phyloP scores from a whole-genome alignment of 352 stramenopile genomes.

The Pythium volutum region DNA sequence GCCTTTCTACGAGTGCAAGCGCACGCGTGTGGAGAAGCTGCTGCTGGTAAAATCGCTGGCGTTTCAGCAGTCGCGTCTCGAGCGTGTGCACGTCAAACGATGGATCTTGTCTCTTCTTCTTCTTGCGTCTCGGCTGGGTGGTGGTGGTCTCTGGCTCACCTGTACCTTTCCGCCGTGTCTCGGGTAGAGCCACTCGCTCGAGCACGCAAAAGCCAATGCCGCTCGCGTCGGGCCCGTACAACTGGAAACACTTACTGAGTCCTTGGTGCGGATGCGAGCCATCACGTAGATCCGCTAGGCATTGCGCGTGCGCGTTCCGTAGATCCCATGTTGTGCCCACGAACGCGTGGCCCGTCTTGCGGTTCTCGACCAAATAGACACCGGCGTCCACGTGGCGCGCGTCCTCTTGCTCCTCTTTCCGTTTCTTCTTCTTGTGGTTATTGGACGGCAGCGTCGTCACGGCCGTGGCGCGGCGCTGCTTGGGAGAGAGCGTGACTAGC shows the following conservation, averaged over 20 bases:
- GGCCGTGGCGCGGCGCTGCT: constrained; percentile 5
- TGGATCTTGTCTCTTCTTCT: background rate
- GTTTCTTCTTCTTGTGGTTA: constrained; percentile 11
- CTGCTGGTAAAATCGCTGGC: constrained; percentile 36
- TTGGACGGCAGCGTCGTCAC: constrained; percentile 6
- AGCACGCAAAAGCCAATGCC: constrained; percentile 56
- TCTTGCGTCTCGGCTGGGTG: background rate
- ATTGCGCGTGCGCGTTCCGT: constrained; percentile 47
- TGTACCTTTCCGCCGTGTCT: background rate
- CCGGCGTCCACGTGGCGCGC: constrained; percentile 50
- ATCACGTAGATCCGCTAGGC: constrained; percentile 40
- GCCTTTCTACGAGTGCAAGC: constrained; percentile 34
- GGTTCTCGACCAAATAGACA: constrained; percentile 63
- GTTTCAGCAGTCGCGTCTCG: constrained; percentile 39
- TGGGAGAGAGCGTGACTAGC: background rate
- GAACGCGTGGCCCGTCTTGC: constrained; percentile 54
- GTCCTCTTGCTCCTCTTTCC: constrained; percentile 7
- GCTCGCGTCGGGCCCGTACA: constrained; percentile 38
- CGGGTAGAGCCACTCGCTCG: constrained; percentile 37
- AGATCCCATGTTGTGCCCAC: constrained; percentile 77
- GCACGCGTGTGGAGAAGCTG: constrained; percentile 30
- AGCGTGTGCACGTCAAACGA: constrained; percentile 55
- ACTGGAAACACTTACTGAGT: constrained; percentile 38
- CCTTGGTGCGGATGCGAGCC: constrained; percentile 43
- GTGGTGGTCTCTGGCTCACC: background rate